Conservation (phyloP, 2,329 filamentous ascomycete species). For the Basipetospora chlamydospora region DNA sequence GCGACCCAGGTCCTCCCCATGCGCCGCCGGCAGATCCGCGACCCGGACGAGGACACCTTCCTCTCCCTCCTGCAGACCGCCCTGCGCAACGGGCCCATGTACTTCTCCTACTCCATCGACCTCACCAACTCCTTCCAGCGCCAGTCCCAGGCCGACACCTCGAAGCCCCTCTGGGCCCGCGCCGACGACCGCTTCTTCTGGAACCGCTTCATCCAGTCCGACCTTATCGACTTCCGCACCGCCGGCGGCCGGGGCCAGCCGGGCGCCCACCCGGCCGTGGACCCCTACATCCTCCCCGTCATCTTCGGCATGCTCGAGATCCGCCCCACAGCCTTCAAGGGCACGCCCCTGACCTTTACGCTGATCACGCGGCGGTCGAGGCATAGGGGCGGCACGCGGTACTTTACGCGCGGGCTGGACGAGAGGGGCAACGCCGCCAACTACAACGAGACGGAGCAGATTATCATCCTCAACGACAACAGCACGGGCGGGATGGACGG, state of each 20-base stretch:
- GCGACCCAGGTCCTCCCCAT: slow-evolving; percentile 87
- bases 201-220: slow-evolving; percentile 85
- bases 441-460: slow-evolving; percentile 96
- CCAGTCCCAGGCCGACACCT: slow-evolving; percentile 61
- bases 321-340: slow-evolving; percentile 71
- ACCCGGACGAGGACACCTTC: slow-evolving; percentile 89
- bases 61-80: slow-evolving; percentile 67
- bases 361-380: slow-evolving; percentile 83
- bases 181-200: slow-evolving; percentile 98
- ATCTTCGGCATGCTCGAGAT: slow-evolving; percentile 96
- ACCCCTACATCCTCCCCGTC: slow-evolving; percentile 87
- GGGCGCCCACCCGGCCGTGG: slow-evolving; percentile 59
- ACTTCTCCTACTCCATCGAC: slow-evolving; percentile 95
- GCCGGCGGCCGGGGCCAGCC: slow-evolving; percentile 45
- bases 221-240: slow-evolving; percentile 77
- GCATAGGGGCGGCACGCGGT: slow-evolving; percentile 78
- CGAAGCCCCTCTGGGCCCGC: slow-evolving; percentile 71
- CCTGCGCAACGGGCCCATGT: slow-evolving; percentile 77
- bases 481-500: slow-evolving; percentile 58
- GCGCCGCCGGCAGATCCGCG: slow-evolving; percentile 79
- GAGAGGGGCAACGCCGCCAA: slow-evolving; percentile 93
- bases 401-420: slow-evolving; percentile 88
- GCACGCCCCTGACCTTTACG: slow-evolving; percentile 67
- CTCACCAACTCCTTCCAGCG: slow-evolving; percentile 95
- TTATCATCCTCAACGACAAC: slow-evolving; percentile 72